phyloP scores from a whole-genome alignment of 805 yeast genomes.

The Kluyveromyces aestuarii region DNA sequence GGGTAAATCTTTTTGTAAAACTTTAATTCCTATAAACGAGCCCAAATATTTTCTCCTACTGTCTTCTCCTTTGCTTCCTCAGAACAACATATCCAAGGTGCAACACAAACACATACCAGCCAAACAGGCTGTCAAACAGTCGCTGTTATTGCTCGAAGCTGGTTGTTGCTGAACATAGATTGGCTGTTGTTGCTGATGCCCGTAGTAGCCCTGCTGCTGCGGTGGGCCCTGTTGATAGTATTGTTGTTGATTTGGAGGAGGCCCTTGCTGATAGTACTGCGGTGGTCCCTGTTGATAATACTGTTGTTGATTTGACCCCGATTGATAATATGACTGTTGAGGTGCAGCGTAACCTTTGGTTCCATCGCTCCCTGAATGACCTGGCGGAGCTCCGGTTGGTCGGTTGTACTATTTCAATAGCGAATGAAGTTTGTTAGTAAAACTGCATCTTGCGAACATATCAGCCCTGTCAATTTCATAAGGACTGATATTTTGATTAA shows the following conservation, averaged over 20 bases:
- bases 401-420: conserved; percentile 13
- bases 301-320: conserved; percentile 8
- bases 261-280: conserved; percentile 20
- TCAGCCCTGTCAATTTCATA: too few relatives aligned
- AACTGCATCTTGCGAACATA: too few relatives aligned
- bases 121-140: conserved; percentile 44
- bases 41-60: not conserved
- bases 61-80: conserved; percentile 4
- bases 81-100: conserved; percentile 43
- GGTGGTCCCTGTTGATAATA: conserved; percentile 12
- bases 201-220: conserved; percentile 34
- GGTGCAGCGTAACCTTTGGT: not conserved
- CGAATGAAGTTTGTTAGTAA: not conserved
- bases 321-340: conserved; percentile 9
- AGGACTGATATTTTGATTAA: too few relatives aligned
- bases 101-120: conserved; percentile 50
- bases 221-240: conserved; percentile 36
- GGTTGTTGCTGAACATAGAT: conserved; percentile 45
- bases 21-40: not conserved
- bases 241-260: conserved; percentile 32
- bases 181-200: conserved; percentile 39
- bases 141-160: conserved; percentile 28
- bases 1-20: not conserved
- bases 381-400: conserved; percentile 22
- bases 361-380: conserved; percentile 1